Conservation (phyloP, 108 stramenopile genomes). For the Hondaea fermentalgiana region DNA sequence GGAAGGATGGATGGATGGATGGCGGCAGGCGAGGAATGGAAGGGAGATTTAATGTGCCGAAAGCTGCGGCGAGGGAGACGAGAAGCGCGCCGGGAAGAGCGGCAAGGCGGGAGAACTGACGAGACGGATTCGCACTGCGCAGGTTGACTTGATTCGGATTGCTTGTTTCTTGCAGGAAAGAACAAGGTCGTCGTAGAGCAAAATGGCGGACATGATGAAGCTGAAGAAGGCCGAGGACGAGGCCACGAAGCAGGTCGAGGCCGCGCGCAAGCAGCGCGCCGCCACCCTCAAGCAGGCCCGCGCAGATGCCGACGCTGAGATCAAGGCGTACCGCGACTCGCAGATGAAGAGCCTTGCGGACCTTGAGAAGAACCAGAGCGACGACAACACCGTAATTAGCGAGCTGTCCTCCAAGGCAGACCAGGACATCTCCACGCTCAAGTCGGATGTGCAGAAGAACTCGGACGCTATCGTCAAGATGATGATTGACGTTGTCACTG, state of each 20-base stretch:
- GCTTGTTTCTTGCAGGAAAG: too few relatives aligned
- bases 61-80: too few relatives aligned
- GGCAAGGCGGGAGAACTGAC: too few relatives aligned
- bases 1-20: too few relatives aligned
- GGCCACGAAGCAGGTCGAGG: slow-evolving; percentile 3
- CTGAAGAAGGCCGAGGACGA: slow-evolving; percentile 22
- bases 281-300: background rate
- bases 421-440: background rate
- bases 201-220: slow-evolving; percentile 14
- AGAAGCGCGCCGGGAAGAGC: too few relatives aligned
- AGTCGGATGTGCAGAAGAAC: background rate
- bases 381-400: background rate
- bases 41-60: too few relatives aligned
- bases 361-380: background rate
- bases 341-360: background rate
- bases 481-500: background rate
- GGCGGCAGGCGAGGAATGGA: too few relatives aligned
- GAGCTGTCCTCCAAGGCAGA: background rate
- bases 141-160: too few relatives aligned
- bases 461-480: background rate
- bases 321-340: background rate
- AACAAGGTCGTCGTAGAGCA: background rate
- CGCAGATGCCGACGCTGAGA: background rate
- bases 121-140: too few relatives aligned
- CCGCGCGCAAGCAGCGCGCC: background rate